Base-by-base conservation (phyloP, 108 stramenopile genomes). In the Pseudonitzschia pungens region DNA sequence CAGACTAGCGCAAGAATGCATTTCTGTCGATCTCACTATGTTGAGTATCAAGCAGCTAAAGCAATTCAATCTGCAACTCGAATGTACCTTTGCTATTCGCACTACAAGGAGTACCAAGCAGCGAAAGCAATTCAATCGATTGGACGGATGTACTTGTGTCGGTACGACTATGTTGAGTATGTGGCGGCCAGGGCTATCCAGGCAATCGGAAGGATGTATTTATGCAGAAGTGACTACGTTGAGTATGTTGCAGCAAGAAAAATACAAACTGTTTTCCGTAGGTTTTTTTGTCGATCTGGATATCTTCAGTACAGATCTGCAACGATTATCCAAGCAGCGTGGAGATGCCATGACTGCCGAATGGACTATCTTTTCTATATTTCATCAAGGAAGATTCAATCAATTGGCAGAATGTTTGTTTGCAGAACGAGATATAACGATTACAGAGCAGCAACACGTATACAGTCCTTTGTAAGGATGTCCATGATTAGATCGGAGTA, bases 261-360 rank as follows among this genome's bases (percentile, higher is more conserved):
- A 41, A 55, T 70, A 14, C 26, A 28, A 52, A 55, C 43, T 22
- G 66, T 36, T 40, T 5, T 29, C 7, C 31, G 66, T n/a, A 48
- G 28, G 43, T 67, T 22, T n/a, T 15, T 27, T 29, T 24, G 31
- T 31, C 26, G 55, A 24, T 21, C 11, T 27, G 69, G 50, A n/a
- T 74, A 41, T 28, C 31, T 54, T 1, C 54, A 62, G 32, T 78
- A 72, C 53, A 33, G 50, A 15, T 16, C 65, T 18, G 68, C 51
- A 43, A 70, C 42, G 36, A 64, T 26, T 21, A 78, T 78, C 22
- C 77, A 78, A 68, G 67, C 59, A 40, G 64, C 54, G 57, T 77
- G 76, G 83, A 52, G 85, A 62, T 45, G 28, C 5, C 29, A 63
- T 45, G 59, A 56, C 24, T 72, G 59, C n/a, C 43, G 66, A 41